Percentiles rank a stretch among this genome's conserved stretches.
Evolutionary conservation across 2,329 filamentous ascomycete genomes (phyloP).

Genomic region (Colletotrichum sp.): DNA sequence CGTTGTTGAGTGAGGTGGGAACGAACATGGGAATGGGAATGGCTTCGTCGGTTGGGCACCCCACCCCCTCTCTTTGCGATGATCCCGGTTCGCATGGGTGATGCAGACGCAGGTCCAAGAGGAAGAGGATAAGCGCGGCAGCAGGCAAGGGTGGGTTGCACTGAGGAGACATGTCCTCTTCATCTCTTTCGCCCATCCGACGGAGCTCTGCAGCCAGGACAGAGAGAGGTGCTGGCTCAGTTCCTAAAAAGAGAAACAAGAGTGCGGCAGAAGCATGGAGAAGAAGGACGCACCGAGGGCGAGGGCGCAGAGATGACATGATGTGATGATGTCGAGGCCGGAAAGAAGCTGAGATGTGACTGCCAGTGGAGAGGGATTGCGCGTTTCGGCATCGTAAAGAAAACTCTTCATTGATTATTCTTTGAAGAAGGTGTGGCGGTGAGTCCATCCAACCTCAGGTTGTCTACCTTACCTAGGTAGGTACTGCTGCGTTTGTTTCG

Average conservation of each 20-base stretch:
- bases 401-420: background rate
- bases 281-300: background rate
- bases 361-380: background rate
- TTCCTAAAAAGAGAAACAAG: background rate
- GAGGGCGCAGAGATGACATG: conserved; percentile 6
- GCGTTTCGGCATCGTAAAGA: background rate
- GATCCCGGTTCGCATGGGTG: conserved; percentile 27
- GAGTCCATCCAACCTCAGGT: background rate
- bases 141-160: conserved; percentile 22
- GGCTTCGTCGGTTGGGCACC: background rate
- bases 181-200: background rate
- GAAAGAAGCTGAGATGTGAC: conserved; percentile 13
- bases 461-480: background rate
- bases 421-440: background rate
- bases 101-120: conserved; percentile 47
- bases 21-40: background rate
- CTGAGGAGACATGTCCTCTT: background rate
- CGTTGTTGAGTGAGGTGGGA: background rate
- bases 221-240: background rate
- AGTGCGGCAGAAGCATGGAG: background rate
- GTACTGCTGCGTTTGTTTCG: background rate
- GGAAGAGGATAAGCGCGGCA: conserved; percentile 42
- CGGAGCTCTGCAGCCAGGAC: background rate
- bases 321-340: background rate
- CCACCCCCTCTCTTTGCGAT: background rate